A percentile compares a stretch with the other conserved stretches of the same genome.
Conservation (phyloP, 768 basidiomycete genomes). For the Chalciporus chontae region DNA sequence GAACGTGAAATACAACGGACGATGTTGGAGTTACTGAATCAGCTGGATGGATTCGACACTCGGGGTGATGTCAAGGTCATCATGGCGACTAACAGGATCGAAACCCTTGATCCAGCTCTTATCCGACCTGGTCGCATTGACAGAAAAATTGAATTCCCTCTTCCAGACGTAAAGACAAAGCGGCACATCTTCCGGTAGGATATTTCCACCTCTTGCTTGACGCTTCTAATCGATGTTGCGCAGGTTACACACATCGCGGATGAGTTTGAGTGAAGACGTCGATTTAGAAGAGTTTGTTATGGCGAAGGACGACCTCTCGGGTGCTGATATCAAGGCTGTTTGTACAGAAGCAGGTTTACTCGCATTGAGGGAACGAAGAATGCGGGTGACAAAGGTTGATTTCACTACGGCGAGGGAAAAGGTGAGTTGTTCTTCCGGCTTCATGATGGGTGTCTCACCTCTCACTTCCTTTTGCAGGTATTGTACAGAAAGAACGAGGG, state of each 20-base stretch:
- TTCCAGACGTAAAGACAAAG: constrained; percentile 98
- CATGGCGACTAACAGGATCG: constrained; percentile 99
- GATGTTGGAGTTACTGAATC: constrained; percentile 97
- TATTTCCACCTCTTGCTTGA: not conserved
- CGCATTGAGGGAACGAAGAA: constrained; percentile 90
- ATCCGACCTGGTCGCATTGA: constrained; percentile 99
- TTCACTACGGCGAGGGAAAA: constrained; percentile 92
- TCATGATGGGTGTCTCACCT: constrained; percentile 10
- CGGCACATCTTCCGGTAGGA: constrained; percentile 92
- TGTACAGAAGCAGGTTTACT: constrained; percentile 98
- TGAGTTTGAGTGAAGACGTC: constrained; percentile 86
- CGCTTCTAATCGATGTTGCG: constrained; percentile 6
- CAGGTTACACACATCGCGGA: constrained; percentile 89
- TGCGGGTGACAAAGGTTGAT: constrained; percentile 90
- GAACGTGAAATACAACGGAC: constrained; percentile 99
- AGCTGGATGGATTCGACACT: constrained; percentile 98
- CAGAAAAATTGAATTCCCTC: constrained; percentile 96
- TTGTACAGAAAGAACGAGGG: constrained; percentile 98
- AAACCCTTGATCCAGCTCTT: constrained; percentile 94
- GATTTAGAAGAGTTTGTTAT: constrained; percentile 95
- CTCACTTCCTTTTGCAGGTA: constrained; percentile 43
- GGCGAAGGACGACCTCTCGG: constrained; percentile 93
- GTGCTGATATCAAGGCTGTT: constrained; percentile 98
- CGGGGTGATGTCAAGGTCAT: constrained; percentile 99
- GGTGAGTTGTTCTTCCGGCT: constrained; percentile 40